Base-by-base conservation (phyloP, 305 asterid genomes). In the Lippia alba region DNA sequence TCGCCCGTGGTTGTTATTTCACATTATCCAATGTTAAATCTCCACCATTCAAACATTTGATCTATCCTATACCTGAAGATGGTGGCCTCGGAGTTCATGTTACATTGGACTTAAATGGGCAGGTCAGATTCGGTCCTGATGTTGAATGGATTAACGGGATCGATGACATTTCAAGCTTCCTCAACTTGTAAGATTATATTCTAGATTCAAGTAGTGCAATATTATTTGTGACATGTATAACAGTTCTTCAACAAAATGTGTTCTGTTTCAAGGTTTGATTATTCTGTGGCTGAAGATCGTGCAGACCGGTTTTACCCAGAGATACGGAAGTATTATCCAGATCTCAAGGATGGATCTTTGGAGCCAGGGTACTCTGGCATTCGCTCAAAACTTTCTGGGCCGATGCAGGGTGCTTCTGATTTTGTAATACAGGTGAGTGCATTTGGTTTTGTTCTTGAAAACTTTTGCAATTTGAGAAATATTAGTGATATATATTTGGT, bases 21-120 rank as follows among this genome's bases (percentile, higher is more conserved):
- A 85, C 90, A 0, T 48, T 91, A 36, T 78, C 96, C 53, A 89
- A 78, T 54, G 67, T 74, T 58, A 81, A 61, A 74, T 19, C 71
- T 12, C 74, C 88, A 12, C 96, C 89, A 46, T 93, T 93, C 74
- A 79, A 58, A 19, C 96, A 85, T 69, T 79, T 91, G 86, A 87
- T 93, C 64, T 91, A 91, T 80, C 97, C 98, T 56, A 77, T 93
- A 61, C 98, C 96, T 11, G 97, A 93, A 79, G 94, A 87, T 71
- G 97, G 98, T 32, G 97, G 98, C 40, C 89, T 93, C 17, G 98
- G 98, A 50, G 96, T 93, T 57, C 98, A 93, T 74, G 96, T 93
- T 62, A 91, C 97, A 18, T 69, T 93, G 78, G 94, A 93, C 76
- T 84, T 93, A 69, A 86, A 85, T 15, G 94, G 96, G 14, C 94